Evolutionary conservation across 2,329 filamentous ascomycete species (phyloP), one percentile per base, ranked within the genome.

Genomic region (Hymenoscyphus scutula): DNA sequence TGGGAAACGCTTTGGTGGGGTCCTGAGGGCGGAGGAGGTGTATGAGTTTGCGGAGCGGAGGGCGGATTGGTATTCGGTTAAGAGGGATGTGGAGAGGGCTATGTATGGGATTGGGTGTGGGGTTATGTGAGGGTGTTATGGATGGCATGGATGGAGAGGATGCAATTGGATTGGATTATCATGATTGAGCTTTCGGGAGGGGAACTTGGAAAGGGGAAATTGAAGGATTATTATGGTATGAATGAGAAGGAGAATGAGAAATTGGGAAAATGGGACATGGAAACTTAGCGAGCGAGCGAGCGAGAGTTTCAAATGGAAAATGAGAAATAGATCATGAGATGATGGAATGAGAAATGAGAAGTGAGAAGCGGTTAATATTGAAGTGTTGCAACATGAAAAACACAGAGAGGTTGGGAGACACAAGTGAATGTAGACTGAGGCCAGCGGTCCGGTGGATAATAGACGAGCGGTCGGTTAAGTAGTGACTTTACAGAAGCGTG

Each of bases 31-130:
- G 0, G 95, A 99, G 76, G 95, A 99, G 79, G 95, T 98, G 3
- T 97, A 97, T 72, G 94, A 98, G 79, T 99, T 96, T 79, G 95
- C 94, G 1, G 92, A 97, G 77, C 81, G 95, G 68, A 82, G 95
- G 69, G 93, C 93, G 57, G 95, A 99, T 78, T 99, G 95, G 95
- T 97, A 95, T 74, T 84, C 89, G 70, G 91, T 99, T 11, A 90
- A 89, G 78, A 86, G 85, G 67, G 87, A 92, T 66, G 95, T 99
- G 5, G 95, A 99, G 80, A 89, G 90, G 77, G 92, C 92, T 65
- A 97, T 99, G 92, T 98, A 97, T 77, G 95, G 95, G 4, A 85
- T 97, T 75, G 94, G 95, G 64, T 99, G 95, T 76, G 75, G 74
- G 54, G 73, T 96, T 53, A 98, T 97, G 92, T 98, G 77, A 82